Conservation (phyloP, 2,329 filamentous ascomycete genomes). For the Myrmaecium sp. region DNA sequence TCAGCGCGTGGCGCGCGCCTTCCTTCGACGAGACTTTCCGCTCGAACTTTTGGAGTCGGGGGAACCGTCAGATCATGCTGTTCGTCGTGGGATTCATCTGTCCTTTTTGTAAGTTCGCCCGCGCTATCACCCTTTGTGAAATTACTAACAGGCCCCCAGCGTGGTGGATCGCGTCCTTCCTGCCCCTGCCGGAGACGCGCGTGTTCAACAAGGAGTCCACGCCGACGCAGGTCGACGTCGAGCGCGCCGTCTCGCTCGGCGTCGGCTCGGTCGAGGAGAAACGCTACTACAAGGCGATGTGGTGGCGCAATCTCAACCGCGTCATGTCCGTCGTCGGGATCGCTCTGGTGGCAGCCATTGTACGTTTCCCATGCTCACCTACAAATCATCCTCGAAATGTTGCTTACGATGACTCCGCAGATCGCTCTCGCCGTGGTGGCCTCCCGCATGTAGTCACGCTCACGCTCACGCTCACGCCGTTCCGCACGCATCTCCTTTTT, state of each 20-base stretch:
- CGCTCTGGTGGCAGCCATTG: constrained; percentile 36
- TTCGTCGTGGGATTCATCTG: constrained; percentile 66
- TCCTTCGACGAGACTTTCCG: constrained; percentile 48
- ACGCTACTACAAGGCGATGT: constrained; percentile 40
- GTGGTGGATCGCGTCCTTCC: constrained; percentile 64
- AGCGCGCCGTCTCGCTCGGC: constrained; percentile 27
- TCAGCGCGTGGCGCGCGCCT: constrained; percentile 57
- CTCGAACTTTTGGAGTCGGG: constrained; percentile 42
- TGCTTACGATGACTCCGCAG: constrained; percentile 9
- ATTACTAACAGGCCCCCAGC: constrained; percentile 27
- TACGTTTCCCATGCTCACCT: constrained; percentile 19
- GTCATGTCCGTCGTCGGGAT: constrained; percentile 42
- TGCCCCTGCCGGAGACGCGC: constrained; percentile 50
- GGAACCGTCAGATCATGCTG: constrained; percentile 57
- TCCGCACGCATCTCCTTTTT: background rate
- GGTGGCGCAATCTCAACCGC: constrained; percentile 47
- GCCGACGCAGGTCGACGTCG: constrained; percentile 19
- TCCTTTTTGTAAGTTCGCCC: constrained; percentile 33
- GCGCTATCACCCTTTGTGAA: constrained; percentile 7
- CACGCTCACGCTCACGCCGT: background rate
- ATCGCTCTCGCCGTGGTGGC: constrained; percentile 20
- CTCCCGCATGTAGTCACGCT: constrained; percentile 14
- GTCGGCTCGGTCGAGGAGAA: constrained; percentile 29
- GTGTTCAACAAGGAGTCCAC: constrained; percentile 30
- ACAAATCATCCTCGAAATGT: background rate